Evolutionary conservation across 257 asterid species (phyloP).

Genomic region (Solanum gracilifrons): DNA sequence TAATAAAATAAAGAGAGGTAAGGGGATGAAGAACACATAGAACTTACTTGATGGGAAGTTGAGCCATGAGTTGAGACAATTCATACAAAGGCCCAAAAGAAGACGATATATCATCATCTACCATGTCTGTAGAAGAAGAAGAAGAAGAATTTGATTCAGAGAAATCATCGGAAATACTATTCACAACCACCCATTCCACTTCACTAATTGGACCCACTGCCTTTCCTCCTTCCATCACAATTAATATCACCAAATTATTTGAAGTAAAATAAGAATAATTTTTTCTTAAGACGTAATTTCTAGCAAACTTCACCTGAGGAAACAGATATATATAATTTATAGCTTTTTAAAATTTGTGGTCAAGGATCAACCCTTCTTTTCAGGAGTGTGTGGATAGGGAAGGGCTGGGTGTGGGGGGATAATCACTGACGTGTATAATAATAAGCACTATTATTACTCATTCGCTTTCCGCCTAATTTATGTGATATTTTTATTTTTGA

Average conservation of each 20-base stretch:
- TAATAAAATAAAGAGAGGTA: neutral
- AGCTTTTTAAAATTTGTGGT: neutral
- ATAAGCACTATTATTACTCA: too few relatives aligned
- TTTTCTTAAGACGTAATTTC: neutral
- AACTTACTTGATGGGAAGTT: constrained; percentile 53
- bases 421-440: neutral
- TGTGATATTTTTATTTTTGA: too few relatives aligned
- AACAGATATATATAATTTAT: neutral
- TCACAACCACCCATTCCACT: constrained; percentile 14
- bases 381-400: neutral
- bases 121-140: neutral
- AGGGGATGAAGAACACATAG: neutral
- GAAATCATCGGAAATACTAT: neutral
- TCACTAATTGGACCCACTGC: constrained; percentile 7
- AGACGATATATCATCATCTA: constrained; percentile 30
- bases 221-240: constrained; percentile 13
- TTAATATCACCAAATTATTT: neutral
- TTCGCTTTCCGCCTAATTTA: too few relatives aligned
- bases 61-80: constrained; percentile 40
- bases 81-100: constrained; percentile 30
- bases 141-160: constrained; percentile 19
- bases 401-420: neutral
- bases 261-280: neutral
- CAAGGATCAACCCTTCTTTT: neutral
- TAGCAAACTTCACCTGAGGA: neutral